A percentile compares a stretch with the other conserved stretches of the same genome.
These are phyloP conservation scores for Microbotryomycetes sp. DNA, from an alignment of 1,284 basidiomycete species.

Conservation along the genomic window DNA sequence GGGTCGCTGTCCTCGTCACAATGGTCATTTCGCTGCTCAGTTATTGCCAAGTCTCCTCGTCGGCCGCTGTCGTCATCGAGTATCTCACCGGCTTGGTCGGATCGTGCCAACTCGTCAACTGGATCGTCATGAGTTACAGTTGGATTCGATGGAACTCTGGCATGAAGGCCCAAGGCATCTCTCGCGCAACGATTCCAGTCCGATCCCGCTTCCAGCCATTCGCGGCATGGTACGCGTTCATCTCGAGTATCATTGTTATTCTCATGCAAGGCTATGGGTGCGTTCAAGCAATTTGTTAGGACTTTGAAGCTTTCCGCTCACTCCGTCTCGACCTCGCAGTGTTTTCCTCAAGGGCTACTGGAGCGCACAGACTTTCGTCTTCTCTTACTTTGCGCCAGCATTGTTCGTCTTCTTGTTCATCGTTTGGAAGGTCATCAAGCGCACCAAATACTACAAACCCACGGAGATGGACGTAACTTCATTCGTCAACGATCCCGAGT, in stretches of 20 bases:
- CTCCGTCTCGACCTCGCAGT: too few relatives aligned
- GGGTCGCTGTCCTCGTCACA: not conserved
- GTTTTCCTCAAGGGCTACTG: not conserved
- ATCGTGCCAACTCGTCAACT: not conserved
- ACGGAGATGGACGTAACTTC: not conserved
- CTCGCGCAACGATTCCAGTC: slow-evolving; percentile 1
- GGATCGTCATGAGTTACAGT: slow-evolving; percentile 3
- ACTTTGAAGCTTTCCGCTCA: too few relatives aligned
- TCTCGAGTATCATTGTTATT: not conserved
- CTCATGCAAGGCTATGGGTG: not conserved
- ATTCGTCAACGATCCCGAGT: not conserved
- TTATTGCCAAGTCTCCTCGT: not conserved
- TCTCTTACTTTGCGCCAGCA: not conserved
- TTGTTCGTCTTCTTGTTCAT: not conserved
- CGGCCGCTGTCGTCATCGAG: not conserved
- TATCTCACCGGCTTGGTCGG: slow-evolving; percentile 1
- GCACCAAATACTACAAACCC: not conserved
- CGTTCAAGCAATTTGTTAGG: too few relatives aligned
- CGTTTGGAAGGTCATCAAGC: not conserved
- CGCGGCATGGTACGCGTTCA: not conserved
- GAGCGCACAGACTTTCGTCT: not conserved
- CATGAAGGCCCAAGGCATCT: not conserved
- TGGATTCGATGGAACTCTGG: slow-evolving; percentile 1
- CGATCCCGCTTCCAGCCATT: slow-evolving; percentile 3
- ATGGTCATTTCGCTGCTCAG: not conserved